phyloP scores from a whole-genome alignment of 345 rosid species.

The Populus deltoides region DNA sequence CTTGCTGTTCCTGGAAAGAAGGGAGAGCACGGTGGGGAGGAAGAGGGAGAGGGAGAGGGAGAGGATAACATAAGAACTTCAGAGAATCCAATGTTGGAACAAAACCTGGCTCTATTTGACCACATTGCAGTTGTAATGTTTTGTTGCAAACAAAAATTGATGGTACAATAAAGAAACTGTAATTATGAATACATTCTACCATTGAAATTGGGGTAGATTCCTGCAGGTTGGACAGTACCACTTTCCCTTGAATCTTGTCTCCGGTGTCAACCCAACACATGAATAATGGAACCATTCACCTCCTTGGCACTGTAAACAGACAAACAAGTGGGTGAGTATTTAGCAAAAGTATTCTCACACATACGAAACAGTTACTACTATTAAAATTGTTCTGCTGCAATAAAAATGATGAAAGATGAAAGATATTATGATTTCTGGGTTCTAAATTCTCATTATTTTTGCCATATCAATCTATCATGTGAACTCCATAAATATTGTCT shows the following conservation, averaged over 20 bases:
- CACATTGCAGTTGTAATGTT: slow-evolving; percentile 2
- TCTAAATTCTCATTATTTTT: background rate
- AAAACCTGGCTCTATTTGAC: slow-evolving; percentile 15
- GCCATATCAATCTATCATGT: background rate
- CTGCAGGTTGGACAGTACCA: slow-evolving; percentile 99
- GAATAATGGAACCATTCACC: slow-evolving; percentile 99
- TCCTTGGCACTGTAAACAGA: slow-evolving; percentile 74
- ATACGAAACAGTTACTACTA: background rate
- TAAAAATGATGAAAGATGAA: background rate
- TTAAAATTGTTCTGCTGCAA: background rate
- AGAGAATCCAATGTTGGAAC: background rate
- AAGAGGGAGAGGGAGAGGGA: background rate
- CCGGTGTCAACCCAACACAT: slow-evolving; percentile 93
- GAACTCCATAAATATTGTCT: background rate
- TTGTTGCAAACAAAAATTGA: background rate
- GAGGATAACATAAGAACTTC: background rate
- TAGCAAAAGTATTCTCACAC: background rate
- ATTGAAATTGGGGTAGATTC: slow-evolving; percentile 53
- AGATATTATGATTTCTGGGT: background rate
- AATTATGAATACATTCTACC: slow-evolving; percentile 9
- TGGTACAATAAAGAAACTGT: background rate
- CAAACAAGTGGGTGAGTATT: slow-evolving; percentile 8
- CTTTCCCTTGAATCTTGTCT: slow-evolving; percentile 95
- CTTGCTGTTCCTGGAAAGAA: background rate
- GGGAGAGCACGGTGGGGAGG: background rate